phyloP scores from a whole-genome alignment of 2,329 filamentous ascomycete genomes.

The Pestalotiopsis sp. region DNA sequence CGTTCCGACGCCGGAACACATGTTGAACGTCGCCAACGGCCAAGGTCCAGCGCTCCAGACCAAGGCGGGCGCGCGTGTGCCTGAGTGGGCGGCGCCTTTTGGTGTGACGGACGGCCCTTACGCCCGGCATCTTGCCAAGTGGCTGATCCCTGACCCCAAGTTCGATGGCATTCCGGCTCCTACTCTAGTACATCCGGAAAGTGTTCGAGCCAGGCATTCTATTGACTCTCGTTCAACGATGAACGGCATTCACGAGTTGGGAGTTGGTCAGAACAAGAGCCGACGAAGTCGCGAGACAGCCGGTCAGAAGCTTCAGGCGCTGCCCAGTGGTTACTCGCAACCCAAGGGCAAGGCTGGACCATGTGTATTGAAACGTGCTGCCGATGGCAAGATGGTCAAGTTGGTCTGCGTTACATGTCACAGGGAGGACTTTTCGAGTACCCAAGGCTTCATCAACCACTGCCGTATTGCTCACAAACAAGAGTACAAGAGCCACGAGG shows the following conservation, averaged over 20 bases:
- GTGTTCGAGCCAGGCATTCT: slow-evolving; percentile 46
- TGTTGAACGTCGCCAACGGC: slow-evolving; percentile 73
- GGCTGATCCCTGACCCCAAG: slow-evolving; percentile 85
- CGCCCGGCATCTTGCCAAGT: slow-evolving; percentile 90
- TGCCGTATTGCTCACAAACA: slow-evolving; percentile 93
- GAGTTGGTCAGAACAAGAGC: slow-evolving; percentile 47
- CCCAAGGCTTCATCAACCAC: slow-evolving; percentile 99
- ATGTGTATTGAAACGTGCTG: slow-evolving; percentile 78
- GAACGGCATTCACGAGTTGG: slow-evolving; percentile 67
- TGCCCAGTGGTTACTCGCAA: slow-evolving; percentile 71
- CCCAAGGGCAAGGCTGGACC: slow-evolving; percentile 83
- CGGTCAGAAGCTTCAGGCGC: slow-evolving; percentile 67
- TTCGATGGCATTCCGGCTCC: slow-evolving; percentile 73
- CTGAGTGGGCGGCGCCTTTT: slow-evolving; percentile 83
- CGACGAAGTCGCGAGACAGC: slow-evolving; percentile 52
- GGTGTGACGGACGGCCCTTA: slow-evolving; percentile 93
- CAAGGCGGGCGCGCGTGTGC: slow-evolving; percentile 64
- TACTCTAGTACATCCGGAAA: slow-evolving; percentile 44
- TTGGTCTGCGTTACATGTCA: slow-evolving; percentile 88
- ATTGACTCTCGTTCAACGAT: slow-evolving; percentile 79
- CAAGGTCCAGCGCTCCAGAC: slow-evolving; percentile 71
- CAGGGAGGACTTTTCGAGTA: slow-evolving; percentile 90
- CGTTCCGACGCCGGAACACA: slow-evolving; percentile 66
- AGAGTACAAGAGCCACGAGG: slow-evolving; percentile 95
- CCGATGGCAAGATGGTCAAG: slow-evolving; percentile 83